These are phyloP conservation scores for Termitomyces sp. DNA, from an alignment of 768 basidiomycete species.

Conservation along the genomic window DNA sequence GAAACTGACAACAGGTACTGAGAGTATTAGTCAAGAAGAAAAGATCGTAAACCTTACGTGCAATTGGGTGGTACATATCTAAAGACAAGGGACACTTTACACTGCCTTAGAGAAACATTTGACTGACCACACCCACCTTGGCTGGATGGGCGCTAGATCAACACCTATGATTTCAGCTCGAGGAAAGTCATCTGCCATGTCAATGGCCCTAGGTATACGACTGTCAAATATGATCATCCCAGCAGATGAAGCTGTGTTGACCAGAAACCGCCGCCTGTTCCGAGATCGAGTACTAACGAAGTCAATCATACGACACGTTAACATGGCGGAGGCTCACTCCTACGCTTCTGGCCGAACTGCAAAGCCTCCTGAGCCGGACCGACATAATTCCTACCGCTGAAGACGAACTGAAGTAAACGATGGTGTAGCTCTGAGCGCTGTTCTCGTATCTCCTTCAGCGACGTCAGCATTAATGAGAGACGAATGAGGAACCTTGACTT, in stretches of 20 bases:
- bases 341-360: conserved; percentile 36
- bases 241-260: not conserved
- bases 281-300: not conserved
- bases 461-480: not conserved
- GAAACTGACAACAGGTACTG: conserved; percentile 36
- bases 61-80: not conserved
- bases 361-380: conserved; percentile 60
- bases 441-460: not conserved
- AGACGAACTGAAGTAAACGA: conserved; percentile 61
- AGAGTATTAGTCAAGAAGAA: not conserved
- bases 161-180: conserved; percentile 61
- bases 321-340: not conserved
- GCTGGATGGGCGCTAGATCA: conserved; percentile 70
- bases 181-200: conserved; percentile 71
- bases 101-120: not conserved
- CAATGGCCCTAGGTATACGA: conserved; percentile 49
- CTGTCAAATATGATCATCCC: not conserved
- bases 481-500: conserved; percentile 39
- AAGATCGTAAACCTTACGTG: not conserved
- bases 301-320: not conserved
- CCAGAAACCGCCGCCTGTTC: not conserved
- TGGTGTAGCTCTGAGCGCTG: conserved; percentile 64
- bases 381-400: conserved; percentile 57
- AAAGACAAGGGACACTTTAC: not conserved
- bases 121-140: conserved; percentile 41